Evolutionary conservation across 2,329 filamentous ascomycete species (phyloP), one percentile per base, ranked within the genome.

Genomic region (Penicillium rolfsii): DNA sequence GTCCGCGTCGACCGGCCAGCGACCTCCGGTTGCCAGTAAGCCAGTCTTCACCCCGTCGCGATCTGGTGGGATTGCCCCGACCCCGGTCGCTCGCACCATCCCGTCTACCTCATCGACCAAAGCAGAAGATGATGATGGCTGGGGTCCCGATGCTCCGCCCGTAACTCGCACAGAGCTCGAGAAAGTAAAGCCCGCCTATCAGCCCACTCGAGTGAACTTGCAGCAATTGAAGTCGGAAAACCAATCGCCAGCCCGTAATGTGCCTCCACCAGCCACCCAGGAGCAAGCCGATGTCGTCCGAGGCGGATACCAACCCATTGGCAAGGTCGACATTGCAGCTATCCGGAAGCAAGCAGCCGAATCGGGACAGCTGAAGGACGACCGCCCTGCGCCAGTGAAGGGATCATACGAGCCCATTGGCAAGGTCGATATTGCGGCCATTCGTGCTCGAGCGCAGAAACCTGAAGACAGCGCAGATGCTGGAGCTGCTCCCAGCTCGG

Each of bases 401-500:
- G 95, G 95, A 45, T 86, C 93, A 26, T 99, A 99, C 73, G 91
- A 98, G 76, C 95, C 95, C 1, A 83, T 98, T 22, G 95, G 95
- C 50, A 98, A 97, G 79, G 94, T 99, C 9, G 95, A 99, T 69
- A 98, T 99, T 77, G 91, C 91, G 46, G 93, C 94, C 24, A 97
- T 99, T 72, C 87, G 91, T 65, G 89, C 94, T 24, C 89, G 87
- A 76, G 89, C 92, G 5, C 91, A 95, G 76, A 89, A 87, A 65
- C 85, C 85, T 52, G 74, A 78, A 5, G 53, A 76, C 73, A 80
- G 81, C n/a, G 78, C 81, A 43, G 74, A 79, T 35, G 19, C 12
- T 5, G 43, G 14, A 22, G 24, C 30, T 28, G n/a, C 19, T 43
- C 79, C 81, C 19, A 79, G 49, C 48, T 43, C 58, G 6, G 59